phyloP scores from a whole-genome alignment of 345 rosid species.

The Gossypium anomalum region DNA sequence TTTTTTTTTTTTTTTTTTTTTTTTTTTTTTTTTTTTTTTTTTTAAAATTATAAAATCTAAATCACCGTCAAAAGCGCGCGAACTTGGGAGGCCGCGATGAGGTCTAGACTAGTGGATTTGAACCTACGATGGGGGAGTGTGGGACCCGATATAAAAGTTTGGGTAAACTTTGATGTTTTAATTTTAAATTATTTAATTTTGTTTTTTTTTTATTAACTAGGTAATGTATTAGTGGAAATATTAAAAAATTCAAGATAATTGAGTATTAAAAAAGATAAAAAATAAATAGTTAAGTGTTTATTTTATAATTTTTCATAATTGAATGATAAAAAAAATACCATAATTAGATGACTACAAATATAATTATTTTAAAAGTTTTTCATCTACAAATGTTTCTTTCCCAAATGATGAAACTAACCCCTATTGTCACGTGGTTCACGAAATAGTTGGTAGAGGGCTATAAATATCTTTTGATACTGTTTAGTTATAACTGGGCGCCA shows the following conservation, averaged over 20 bases:
- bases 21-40: background rate
- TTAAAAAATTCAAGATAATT: too few species aligned
- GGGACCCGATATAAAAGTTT: constrained; percentile 16
- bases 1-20: background rate
- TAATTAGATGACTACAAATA: too few species aligned
- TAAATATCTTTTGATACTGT: background rate
- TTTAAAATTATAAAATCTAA: background rate
- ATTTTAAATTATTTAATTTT: too few species aligned
- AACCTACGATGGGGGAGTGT: background rate
- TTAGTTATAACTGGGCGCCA: background rate
- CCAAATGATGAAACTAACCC: background rate
- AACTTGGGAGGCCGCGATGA: constrained; percentile 25
- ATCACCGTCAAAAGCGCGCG: constrained; percentile 39
- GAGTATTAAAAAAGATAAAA: too few species aligned
- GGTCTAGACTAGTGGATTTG: constrained; percentile 26
- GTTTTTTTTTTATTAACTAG: too few species aligned
- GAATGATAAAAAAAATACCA: too few species aligned
- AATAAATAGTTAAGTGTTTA: rapidly evolving
- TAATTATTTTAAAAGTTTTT: background rate
- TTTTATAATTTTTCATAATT: too few species aligned
- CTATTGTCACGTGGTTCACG: background rate
- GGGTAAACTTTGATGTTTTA: too few species aligned
- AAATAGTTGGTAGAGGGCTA: constrained; percentile 6
- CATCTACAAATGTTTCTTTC: background rate
- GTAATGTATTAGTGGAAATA: too few species aligned